Conservation (phyloP, 2,329 filamentous ascomycete genomes). For the Colletotrichum coccodes region DNA sequence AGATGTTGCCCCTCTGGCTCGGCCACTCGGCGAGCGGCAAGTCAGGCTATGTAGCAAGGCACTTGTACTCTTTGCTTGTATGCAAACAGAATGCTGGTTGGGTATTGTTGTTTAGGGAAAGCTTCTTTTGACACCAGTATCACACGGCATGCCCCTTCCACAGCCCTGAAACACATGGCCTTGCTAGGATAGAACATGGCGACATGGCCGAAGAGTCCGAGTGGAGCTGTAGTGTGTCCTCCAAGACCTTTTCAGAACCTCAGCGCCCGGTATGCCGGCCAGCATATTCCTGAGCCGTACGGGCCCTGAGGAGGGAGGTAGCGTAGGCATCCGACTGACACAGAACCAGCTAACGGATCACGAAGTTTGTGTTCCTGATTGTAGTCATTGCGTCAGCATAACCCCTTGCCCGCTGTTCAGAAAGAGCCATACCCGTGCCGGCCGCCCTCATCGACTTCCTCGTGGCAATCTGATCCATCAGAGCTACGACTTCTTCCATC, state of each 20-base stretch:
- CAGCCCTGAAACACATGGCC: too few species aligned
- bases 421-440: too few species aligned
- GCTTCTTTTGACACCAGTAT: too few species aligned
- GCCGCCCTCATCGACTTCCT: not conserved
- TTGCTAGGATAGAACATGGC: too few species aligned
- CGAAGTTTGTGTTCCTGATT: not conserved
- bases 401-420: not conserved
- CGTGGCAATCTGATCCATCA: slow-evolving; percentile 2
- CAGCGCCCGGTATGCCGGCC: too few species aligned
- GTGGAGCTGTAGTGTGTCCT: not conserved
- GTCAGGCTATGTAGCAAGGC: not conserved
- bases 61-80: not conserved
- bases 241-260: not conserved
- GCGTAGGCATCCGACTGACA: not conserved
- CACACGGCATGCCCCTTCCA: too few species aligned
- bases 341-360: not conserved
- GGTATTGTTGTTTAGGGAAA: too few species aligned
- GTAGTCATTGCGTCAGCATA: not conserved
- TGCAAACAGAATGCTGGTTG: too few species aligned
- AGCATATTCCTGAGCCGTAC: too few species aligned
- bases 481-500: not conserved
- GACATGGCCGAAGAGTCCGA: not conserved
- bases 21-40: not conserved
- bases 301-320: not conserved
- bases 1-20: too few species aligned